Evolutionary conservation across 176 grass and related monocot genomes (phyloP).

Genomic region (Poa pratensis): DNA sequence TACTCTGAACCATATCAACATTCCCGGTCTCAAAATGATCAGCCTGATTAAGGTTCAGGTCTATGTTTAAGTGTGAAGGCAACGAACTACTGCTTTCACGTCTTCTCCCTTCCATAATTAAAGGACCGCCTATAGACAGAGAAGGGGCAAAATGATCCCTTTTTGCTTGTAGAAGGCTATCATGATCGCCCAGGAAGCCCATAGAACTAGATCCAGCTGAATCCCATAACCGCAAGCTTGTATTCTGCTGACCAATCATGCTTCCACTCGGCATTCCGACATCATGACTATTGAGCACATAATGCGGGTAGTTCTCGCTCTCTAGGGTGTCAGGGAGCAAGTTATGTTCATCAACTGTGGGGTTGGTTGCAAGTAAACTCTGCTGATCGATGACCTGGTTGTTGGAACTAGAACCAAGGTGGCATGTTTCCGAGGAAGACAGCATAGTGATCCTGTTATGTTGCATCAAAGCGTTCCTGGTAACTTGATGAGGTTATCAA

Average conservation of each 20-base stretch:
- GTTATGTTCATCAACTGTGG: constrained; percentile 49
- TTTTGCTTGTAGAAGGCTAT: constrained; percentile 46
- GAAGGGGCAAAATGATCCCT: constrained; percentile 49
- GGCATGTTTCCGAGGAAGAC: constrained; percentile 61
- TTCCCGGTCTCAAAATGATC: constrained; percentile 52
- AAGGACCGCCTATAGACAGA: constrained; percentile 45
- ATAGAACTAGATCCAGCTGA: constrained; percentile 60
- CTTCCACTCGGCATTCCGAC: constrained; percentile 41
- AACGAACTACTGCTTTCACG: constrained; percentile 49
- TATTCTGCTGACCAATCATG: constrained; percentile 46
- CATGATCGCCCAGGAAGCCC: constrained; percentile 46
- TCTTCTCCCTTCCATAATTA: constrained; percentile 49
- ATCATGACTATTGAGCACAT: constrained; percentile 49
- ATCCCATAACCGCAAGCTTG: constrained; percentile 56
- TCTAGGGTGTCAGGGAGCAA: constrained; percentile 46
- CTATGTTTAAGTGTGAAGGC: constrained; percentile 56
- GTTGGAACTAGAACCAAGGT: constrained; percentile 65
- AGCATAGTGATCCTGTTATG: constrained; percentile 54
- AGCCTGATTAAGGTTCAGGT: constrained; percentile 61
- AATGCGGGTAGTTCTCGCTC: constrained; percentile 47
- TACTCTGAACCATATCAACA: constrained; percentile 42
- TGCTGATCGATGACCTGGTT: constrained; percentile 54
- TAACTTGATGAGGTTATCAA: constrained; percentile 24
- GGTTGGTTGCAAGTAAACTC: constrained; percentile 49
- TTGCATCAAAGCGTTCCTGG: constrained; percentile 48